phyloP scores from a whole-genome alignment of 2,329 filamentous ascomycete species.

The Chaetomiaceae sp. region DNA sequence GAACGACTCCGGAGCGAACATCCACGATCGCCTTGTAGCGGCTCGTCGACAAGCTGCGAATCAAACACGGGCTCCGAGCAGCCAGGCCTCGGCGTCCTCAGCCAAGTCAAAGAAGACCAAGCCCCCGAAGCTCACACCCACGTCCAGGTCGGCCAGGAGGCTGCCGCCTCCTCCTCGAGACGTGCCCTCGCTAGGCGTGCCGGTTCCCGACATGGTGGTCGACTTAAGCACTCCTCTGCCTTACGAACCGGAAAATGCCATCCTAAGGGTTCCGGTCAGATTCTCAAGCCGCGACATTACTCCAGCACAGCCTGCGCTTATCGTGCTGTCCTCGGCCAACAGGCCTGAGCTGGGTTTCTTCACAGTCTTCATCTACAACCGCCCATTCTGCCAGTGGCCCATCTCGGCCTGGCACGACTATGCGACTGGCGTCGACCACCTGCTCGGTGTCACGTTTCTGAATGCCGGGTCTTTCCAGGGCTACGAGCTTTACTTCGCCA shows the following conservation, averaged over 20 bases:
- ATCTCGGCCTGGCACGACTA: slow-evolving; percentile 15
- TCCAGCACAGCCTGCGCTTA: background rate
- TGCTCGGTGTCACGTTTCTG: background rate
- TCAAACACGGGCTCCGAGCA: background rate
- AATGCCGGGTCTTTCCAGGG: background rate
- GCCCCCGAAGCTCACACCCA: background rate
- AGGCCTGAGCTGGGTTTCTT: slow-evolving; percentile 9
- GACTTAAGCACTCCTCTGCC: background rate
- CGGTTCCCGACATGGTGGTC: background rate
- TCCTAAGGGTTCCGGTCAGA: background rate
- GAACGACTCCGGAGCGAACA: background rate
- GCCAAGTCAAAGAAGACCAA: background rate
- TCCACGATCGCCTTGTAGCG: background rate
- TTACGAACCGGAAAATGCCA: background rate
- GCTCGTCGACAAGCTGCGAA: background rate
- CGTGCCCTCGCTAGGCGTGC: background rate
- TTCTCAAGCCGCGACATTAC: slow-evolving; percentile 4
- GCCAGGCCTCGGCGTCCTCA: background rate
- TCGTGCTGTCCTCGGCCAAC: slow-evolving; percentile 7
- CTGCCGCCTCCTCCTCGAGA: background rate
- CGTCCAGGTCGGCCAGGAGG: background rate
- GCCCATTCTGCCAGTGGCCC: slow-evolving; percentile 11
- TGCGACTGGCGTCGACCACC: background rate
- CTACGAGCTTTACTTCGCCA: slow-evolving; percentile 6
- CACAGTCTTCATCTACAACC: background rate